Percentiles rank a stretch among this genome's conserved stretches.
phyloP scores from a whole-genome alignment of 2,329 filamentous ascomycete genomes.

The Zasmidium cellare region DNA sequence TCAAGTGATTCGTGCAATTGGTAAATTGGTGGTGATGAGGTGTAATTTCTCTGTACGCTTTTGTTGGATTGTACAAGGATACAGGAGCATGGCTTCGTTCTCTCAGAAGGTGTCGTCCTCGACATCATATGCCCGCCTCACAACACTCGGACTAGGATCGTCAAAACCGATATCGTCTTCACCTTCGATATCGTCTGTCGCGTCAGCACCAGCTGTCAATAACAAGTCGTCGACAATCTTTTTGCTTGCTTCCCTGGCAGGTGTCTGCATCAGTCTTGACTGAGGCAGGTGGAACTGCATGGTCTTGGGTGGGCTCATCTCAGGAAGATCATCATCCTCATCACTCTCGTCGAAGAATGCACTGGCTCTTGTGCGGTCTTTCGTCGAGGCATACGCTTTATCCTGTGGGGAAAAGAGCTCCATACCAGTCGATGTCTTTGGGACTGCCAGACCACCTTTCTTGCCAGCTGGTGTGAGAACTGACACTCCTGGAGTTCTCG shows the following conservation, averaged over 20 bases:
- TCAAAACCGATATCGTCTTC: constrained; percentile 42
- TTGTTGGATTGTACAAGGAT: not conserved
- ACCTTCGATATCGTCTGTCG: constrained; percentile 49
- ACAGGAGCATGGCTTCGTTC: not conserved
- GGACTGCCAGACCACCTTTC: constrained; percentile 24
- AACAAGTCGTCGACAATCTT: constrained; percentile 80
- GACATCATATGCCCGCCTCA: constrained; percentile 44
- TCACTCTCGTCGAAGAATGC: constrained; percentile 44
- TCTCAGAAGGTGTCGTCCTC: constrained; percentile 50
- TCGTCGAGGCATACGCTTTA: constrained; percentile 29
- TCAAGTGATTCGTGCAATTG: not conserved
- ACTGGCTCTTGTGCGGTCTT: constrained; percentile 20
- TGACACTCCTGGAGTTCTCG: constrained; percentile 78
- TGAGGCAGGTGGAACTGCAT: constrained; percentile 82
- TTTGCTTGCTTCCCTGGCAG: constrained; percentile 77
- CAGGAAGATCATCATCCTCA: constrained; percentile 55
- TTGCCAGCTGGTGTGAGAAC: constrained; percentile 66
- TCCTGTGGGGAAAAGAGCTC: constrained; percentile 35
- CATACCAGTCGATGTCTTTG: constrained; percentile 36
- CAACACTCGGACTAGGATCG: constrained; percentile 51
- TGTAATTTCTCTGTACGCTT: not conserved
- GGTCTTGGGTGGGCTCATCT: constrained; percentile 82
- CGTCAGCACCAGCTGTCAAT: constrained; percentile 67
- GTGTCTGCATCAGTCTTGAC: constrained; percentile 76
- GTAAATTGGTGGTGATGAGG: not conserved